Evolutionary conservation across 768 basidiomycete species (phyloP).

Genomic region (Pulveroboletus sp.): DNA sequence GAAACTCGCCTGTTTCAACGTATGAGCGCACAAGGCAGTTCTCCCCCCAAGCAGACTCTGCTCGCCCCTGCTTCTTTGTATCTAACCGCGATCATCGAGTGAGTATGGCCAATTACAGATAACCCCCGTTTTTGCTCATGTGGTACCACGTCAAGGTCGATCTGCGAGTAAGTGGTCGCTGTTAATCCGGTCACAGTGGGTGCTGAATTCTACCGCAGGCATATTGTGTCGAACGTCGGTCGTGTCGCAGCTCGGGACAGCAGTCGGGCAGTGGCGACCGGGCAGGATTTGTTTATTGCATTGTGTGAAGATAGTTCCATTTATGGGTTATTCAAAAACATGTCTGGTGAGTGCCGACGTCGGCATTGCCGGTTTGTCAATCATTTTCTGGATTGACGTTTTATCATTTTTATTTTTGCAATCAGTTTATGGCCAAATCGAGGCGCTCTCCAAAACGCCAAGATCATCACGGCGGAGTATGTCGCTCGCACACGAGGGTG

Average conservation of each 20-base stretch:
- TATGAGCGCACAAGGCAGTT: constrained; percentile 50
- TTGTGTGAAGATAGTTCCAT: constrained; percentile 88
- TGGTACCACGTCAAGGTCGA: constrained; percentile 47
- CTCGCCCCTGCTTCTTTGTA: constrained; percentile 85
- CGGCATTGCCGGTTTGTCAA: constrained; percentile 14
- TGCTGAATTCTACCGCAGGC: constrained; percentile 44
- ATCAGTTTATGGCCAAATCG: constrained; percentile 77
- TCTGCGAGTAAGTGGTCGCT: constrained; percentile 74
- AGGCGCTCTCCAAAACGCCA: constrained; percentile 56
- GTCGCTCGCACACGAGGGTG: constrained; percentile 60
- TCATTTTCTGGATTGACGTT: constrained; percentile 15
- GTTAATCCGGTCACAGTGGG: background rate
- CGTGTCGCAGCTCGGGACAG: constrained; percentile 85
- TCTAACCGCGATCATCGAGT: constrained; percentile 93
- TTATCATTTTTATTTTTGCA: constrained; percentile 10
- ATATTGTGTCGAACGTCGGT: constrained; percentile 80
- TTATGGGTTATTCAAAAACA: constrained; percentile 79
- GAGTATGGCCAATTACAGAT: constrained; percentile 36
- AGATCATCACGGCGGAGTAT: constrained; percentile 64
- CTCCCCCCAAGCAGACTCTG: constrained; percentile 51
- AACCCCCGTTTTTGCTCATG: constrained; percentile 26
- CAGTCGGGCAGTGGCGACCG: constrained; percentile 68
- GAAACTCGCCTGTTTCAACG: constrained; percentile 63
- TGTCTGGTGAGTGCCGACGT: constrained; percentile 62
- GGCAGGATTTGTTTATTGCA: constrained; percentile 82